Conservation (phyloP, 352 stramenopile species). For the Achlya hypogyna region DNA sequence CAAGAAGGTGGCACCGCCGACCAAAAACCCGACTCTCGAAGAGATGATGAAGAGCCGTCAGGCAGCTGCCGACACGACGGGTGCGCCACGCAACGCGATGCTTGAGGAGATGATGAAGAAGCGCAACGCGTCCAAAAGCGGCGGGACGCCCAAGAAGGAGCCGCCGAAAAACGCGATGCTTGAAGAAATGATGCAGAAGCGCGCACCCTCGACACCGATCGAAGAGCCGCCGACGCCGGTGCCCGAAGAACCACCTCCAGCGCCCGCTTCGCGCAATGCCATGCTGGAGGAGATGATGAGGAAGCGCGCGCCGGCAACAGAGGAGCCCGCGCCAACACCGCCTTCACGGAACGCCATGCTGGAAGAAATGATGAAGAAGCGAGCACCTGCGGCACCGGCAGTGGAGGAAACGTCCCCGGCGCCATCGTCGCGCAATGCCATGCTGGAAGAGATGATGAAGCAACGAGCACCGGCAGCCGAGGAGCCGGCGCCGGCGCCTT, state of each 20-base stretch:
- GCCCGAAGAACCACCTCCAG: too few relatives aligned
- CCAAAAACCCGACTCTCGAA: not conserved
- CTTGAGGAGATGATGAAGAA: slow-evolving; percentile 10
- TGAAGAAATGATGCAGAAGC: slow-evolving; percentile 13
- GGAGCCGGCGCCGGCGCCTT: not conserved
- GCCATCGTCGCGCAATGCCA: not conserved
- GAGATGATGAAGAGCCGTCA: slow-evolving; percentile 1
- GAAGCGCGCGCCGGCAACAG: not conserved
- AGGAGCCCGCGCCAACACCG: not conserved
- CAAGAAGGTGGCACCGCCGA: not conserved
- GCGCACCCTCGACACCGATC: not conserved
- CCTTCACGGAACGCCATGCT: slow-evolving; percentile 10
- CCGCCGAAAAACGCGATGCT: slow-evolving; percentile 6
- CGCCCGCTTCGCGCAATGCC: not conserved
- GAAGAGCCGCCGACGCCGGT: not conserved
- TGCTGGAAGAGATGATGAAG: slow-evolving; percentile 17
- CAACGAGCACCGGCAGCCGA: not conserved
- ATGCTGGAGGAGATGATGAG: slow-evolving; percentile 8
- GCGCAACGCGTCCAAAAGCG: not conserved
- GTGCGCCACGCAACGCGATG: not conserved
- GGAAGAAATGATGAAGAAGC: slow-evolving; percentile 19
- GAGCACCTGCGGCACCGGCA: not conserved
- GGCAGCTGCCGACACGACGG: not conserved
- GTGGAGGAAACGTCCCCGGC: not conserved
- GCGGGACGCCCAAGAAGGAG: not conserved